Percentiles rank a stretch among this genome's conserved stretches.
phyloP scores from a whole-genome alignment of 441 rosid species.

The Macaranga tanarius region DNA sequence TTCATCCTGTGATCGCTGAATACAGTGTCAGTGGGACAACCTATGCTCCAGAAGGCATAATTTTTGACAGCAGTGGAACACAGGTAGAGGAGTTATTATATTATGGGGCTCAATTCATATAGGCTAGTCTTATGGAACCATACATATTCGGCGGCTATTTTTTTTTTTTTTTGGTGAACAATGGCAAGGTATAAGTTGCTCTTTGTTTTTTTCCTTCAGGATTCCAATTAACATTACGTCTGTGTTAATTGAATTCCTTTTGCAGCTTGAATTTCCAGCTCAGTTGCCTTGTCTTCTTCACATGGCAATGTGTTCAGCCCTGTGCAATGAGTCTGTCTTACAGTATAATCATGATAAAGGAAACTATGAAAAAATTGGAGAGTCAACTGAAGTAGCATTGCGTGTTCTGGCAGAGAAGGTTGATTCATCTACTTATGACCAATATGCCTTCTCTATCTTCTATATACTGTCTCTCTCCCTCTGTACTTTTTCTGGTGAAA shows the following conservation, averaged over 20 bases:
- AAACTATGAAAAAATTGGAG: constrained; percentile 93
- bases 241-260: constrained; percentile 28
- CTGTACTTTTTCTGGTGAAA: neutral
- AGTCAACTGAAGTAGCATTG: constrained; percentile 98
- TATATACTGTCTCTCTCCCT: neutral
- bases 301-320: constrained; percentile 93
- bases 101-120: neutral
- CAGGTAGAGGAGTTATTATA: constrained; percentile 50
- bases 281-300: constrained; percentile 94
- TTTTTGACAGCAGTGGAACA: constrained; percentile 59
- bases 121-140: neutral
- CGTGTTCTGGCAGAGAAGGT: constrained; percentile 98
- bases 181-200: neutral
- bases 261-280: constrained; percentile 93
- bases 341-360: constrained; percentile 98
- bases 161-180: neutral
- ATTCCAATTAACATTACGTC: constrained; percentile 18
- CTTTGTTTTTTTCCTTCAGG: constrained; percentile 15
- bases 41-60: constrained; percentile 94
- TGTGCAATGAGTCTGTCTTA: constrained; percentile 92
- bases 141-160: neutral
- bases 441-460: neutral
- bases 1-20: constrained; percentile 64
- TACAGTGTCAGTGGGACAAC: constrained; percentile 89
- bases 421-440: constrained; percentile 24